phyloP scores from a whole-genome alignment of 805 yeast species.

The Osmozyma mogii region DNA sequence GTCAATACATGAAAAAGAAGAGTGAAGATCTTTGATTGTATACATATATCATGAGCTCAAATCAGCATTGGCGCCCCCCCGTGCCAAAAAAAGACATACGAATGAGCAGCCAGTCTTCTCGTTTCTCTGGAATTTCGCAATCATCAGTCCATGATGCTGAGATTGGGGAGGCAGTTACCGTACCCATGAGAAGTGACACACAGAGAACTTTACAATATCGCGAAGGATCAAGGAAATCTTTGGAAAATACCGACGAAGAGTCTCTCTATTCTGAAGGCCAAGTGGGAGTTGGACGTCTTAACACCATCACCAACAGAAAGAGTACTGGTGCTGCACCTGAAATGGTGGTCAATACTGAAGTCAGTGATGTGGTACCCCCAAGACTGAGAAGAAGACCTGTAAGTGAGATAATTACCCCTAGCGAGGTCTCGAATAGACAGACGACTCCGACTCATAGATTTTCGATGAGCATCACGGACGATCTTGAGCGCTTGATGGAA shows the following conservation, averaged over 20 bases:
- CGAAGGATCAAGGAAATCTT: constrained; percentile 9
- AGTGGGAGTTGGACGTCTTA: constrained; percentile 15
- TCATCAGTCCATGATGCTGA: constrained; percentile 14
- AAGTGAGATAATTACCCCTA: constrained; percentile 13
- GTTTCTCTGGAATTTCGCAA: constrained; percentile 7
- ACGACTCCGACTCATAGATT: constrained; percentile 10
- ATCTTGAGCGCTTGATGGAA: constrained; percentile 31
- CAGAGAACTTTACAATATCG: no score
- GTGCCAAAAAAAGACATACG: background rate
- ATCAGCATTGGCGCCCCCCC: background rate
- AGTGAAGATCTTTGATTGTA: no score
- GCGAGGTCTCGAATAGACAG: constrained; percentile 3
- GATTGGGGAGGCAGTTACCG: constrained; percentile 15
- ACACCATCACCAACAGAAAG: constrained; percentile 11
- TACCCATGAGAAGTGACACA: constrained; percentile 7
- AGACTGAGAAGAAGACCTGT: constrained; percentile 32
- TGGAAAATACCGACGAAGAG: constrained; percentile 8
- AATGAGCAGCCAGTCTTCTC: constrained; percentile 10
- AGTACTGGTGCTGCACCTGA: constrained; percentile 17
- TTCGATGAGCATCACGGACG: constrained; percentile 27
- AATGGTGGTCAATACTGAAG: constrained; percentile 23
- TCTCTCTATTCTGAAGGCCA: constrained; percentile 10
- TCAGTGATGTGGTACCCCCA: constrained; percentile 32
- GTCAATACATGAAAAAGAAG: background rate
- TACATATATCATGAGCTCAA: no score